Evolutionary conservation across 257 asterid species (phyloP), one percentile per base, ranked within the genome.

Genomic region (Nicotiana knightiana): DNA sequence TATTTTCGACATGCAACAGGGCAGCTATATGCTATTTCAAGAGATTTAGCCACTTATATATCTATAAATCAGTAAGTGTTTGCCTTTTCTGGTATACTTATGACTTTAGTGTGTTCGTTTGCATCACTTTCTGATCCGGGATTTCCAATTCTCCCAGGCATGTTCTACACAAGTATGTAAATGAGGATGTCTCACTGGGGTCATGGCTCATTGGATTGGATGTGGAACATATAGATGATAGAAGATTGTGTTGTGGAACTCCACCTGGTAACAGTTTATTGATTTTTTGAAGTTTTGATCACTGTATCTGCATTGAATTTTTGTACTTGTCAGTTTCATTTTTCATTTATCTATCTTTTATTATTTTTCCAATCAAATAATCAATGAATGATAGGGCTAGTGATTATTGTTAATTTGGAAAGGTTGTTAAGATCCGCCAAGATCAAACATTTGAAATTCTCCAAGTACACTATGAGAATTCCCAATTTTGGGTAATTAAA

Each of bases 1-100:
- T 95, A 95, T 82, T 95, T 95, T 73, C 97, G 98, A 18, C 99
- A 95, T 80, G 99, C 99, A 28, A 95, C 98, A 1, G 99, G 99
- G 51, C 99, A 95, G 83, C 82, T 95, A 81, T 95, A 95, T 71
- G 99, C 99, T 13, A 90, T 95, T 70, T 93, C 99, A 66, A 93
- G 85, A 86, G 99, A 95, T 81, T 83, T 95, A 86, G 99, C 99
- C 9, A 86, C 97, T 76, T 95, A 93, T 77, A 88, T 95, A 82
- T 92, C 94, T 11, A 87, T 92, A 37, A 93, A 95, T 88, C 93
- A 90, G 98, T 92, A 87, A 82, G 97, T 84, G 12, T 43, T 61
- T 55, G 68, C 76, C 68, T 80, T 48, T 88, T 66, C 64, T 28
- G 30, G 26, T 51, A 21, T 55, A 30, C 46, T 64, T 66, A 26